Conservation (phyloP, 2,329 filamentous ascomycete genomes). For the Grosmannia penicillata region DNA sequence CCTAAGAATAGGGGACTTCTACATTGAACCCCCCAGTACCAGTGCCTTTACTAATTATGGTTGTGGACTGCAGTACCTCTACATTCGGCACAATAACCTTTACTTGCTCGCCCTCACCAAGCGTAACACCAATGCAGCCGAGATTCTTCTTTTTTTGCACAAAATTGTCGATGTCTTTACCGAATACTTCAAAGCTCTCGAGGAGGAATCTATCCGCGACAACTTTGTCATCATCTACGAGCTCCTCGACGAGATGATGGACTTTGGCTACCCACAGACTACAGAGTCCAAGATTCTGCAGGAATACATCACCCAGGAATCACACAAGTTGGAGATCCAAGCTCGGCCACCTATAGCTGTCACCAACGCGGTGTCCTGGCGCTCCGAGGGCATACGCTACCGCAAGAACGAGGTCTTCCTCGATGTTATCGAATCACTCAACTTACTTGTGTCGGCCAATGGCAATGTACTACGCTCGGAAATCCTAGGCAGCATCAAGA, state of each 20-base stretch:
- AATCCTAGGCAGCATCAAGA: constrained; percentile 93
- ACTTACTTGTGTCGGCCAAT: constrained; percentile 83
- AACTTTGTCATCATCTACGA: constrained; percentile 99
- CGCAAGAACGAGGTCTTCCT: constrained; percentile 99
- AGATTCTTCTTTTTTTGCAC: constrained; percentile 95
- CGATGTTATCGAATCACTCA: constrained; percentile 91
- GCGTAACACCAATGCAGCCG: constrained; percentile 96
- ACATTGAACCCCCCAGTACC: too few relatives aligned
- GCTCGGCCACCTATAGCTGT: constrained; percentile 93
- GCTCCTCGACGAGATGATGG: constrained; percentile 99
- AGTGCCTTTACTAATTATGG: too few relatives aligned
- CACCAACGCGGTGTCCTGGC: constrained; percentile 95
- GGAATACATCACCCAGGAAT: constrained; percentile 98
- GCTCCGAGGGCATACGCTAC: constrained; percentile 94
- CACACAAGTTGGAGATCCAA: constrained; percentile 94
- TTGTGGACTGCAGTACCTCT: constrained; percentile 62
- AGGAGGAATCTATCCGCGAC: constrained; percentile 96
- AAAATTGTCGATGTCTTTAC: constrained; percentile 98
- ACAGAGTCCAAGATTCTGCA: constrained; percentile 97
- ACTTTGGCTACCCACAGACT: constrained; percentile 97
- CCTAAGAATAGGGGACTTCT: too few relatives aligned
- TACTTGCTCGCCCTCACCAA: constrained; percentile 96
- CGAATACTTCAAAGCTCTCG: constrained; percentile 97
- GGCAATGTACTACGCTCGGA: constrained; percentile 93
- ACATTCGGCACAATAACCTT: constrained; percentile 98